Percentiles rank a stretch among this genome's conserved stretches.
Evolutionary conservation across 257 asterid species (phyloP).

Genomic region (Solanum sitiens): DNA sequence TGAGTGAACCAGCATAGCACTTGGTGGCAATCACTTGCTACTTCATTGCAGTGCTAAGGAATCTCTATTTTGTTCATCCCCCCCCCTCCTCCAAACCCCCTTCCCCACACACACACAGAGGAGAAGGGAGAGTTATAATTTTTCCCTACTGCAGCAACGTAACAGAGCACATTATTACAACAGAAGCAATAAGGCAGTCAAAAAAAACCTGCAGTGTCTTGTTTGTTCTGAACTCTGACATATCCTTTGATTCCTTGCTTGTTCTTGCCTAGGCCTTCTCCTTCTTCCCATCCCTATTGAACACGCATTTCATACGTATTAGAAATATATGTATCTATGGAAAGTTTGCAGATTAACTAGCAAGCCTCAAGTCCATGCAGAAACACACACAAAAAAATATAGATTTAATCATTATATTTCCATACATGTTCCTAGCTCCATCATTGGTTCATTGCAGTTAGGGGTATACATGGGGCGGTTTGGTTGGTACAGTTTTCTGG

Average conservation of each 20-base stretch:
- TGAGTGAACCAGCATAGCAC: conserved; percentile 14
- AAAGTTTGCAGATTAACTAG: neutral
- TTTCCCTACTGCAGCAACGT: neutral
- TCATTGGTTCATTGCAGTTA: neutral
- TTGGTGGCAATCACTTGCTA: neutral
- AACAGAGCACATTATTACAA: neutral
- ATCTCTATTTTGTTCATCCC: neutral
- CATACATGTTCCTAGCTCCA: neutral
- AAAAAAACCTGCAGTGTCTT: conserved; percentile 59
- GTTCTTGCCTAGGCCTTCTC: conserved; percentile 95
- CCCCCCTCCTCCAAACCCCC: neutral
- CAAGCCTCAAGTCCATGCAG: neutral
- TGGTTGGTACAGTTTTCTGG: too few relatives aligned
- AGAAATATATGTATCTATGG: neutral
- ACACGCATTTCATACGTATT: neutral
- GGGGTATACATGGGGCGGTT: neutral
- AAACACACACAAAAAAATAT: neutral
- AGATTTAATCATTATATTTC: neutral
- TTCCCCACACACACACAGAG: neutral
- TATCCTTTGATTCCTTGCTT: conserved; percentile 97
- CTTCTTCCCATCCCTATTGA: conserved; percentile 98
- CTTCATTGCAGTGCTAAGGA: neutral
- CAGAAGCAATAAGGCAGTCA: neutral
- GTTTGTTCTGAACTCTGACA: conserved; percentile 81
- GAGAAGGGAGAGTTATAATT: neutral